Evolutionary conservation across 1,284 basidiomycete genomes (phyloP).

Genomic region (Entoloma clypeatum): DNA sequence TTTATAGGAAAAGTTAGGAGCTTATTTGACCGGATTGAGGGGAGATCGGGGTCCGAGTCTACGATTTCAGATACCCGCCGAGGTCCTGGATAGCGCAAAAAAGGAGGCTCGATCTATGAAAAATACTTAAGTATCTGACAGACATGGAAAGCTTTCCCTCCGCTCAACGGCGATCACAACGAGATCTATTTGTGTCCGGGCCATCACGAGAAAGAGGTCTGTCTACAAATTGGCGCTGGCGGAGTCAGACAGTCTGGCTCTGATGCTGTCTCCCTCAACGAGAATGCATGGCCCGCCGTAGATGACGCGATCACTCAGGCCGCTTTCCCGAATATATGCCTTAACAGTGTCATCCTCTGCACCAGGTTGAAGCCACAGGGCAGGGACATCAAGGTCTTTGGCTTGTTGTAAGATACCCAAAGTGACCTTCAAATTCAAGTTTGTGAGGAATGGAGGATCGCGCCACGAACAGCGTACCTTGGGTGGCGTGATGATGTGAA

Average conservation of each 20-base stretch:
- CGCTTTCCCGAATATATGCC: conserved; percentile 44
- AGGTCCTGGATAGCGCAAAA: neutral
- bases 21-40: too few relatives aligned
- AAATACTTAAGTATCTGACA: conserved; percentile 6
- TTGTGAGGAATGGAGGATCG: neutral
- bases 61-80: neutral
- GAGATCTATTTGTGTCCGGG: conserved; percentile 3
- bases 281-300: conserved; percentile 76
- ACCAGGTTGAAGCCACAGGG: conserved; percentile 85
- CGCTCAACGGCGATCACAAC: conserved; percentile 14
- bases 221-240: neutral
- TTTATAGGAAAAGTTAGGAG: too few relatives aligned
- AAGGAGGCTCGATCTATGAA: conserved; percentile 6
- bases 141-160: neutral
- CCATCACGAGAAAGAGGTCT: neutral
- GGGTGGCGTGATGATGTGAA: conserved; percentile 78
- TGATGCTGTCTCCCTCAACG: conserved; percentile 60
- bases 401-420: conserved; percentile 61
- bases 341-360: conserved; percentile 58
- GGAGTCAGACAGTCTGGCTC: conserved; percentile 12
- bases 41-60: too few relatives aligned
- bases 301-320: conserved; percentile 58
- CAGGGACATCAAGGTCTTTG: conserved; percentile 56
- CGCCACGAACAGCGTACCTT: conserved; percentile 39
- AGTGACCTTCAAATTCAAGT: conserved; percentile 49